Base-by-base conservation (phyloP, 192 early-diverging fungal species). In the Mortierella claussenii region DNA sequence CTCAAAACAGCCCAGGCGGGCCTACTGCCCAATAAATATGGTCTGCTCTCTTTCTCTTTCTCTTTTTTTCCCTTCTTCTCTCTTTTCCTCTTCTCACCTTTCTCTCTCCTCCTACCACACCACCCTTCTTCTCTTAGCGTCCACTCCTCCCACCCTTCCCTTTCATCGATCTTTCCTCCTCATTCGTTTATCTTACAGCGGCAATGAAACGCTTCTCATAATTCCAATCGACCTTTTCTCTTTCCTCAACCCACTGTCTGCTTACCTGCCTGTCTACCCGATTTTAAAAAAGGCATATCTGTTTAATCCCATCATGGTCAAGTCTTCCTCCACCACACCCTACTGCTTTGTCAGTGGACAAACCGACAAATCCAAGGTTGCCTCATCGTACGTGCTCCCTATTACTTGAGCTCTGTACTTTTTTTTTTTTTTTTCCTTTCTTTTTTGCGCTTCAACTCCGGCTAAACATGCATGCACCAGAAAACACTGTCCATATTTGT, bases 321-420 rank as follows among this genome's bases (percentile, higher is more conserved):
- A 67, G 46, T 71, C 69, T 1, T 59, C 69, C 21, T 52, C 73
- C 44, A 61, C 73, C 7, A 55, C 73, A 26, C 64, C 73, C 3
- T 76, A 76, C 73, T 60, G 62, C 59, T 76, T 76, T 51, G 73
- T 76, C 53, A 76, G 73, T 55, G 73, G 73, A 11, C 50, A 67
- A 36, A 66, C 64, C 20, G 64, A 66, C 1, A 60, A 55, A 23
- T 46, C 51, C 8, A 66, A 57, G 32, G 23, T 60, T 47, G 44
- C 64, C 44, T 49, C 64, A 20, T 64, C 63, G 64, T 76, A 66
- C 45, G 63, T 62, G 13, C 31, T 54, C 32, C 56, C 32, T 28
- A 13, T 53, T 28, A 15, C 5, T 4, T 26, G 8, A 26, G 47
- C 37, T 43, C 37, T 17, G 4, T 6, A 20, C 26, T 33, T 11